phyloP scores from a whole-genome alignment of 2,329 filamentous ascomycete genomes.

The Aspergillus piperis region DNA sequence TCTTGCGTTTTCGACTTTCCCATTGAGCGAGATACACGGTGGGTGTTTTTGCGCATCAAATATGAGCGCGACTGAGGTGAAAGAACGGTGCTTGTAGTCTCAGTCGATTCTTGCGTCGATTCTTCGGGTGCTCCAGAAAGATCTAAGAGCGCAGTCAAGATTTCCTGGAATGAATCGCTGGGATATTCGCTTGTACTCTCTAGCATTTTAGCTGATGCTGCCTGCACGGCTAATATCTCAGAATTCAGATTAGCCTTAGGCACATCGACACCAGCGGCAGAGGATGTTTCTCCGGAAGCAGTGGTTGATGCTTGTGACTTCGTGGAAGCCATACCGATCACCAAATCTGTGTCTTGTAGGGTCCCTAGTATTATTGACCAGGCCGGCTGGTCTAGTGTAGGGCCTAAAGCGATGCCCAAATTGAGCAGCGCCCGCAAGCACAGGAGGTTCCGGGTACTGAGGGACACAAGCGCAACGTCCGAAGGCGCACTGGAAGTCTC shows the following conservation, averaged over 20 bases:
- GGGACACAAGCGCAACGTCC: constrained; percentile 53
- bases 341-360: constrained; percentile 86
- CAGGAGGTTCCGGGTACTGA: constrained; percentile 86
- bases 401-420: constrained; percentile 88
- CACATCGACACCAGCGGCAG: constrained; percentile 45
- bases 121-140: constrained; percentile 56
- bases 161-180: constrained; percentile 74
- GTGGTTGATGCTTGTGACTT: constrained; percentile 31
- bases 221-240: constrained; percentile 86
- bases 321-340: constrained; percentile 58
- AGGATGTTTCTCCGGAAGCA: constrained; percentile 30
- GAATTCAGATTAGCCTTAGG: constrained; percentile 66
- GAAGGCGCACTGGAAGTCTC: constrained; percentile 29
- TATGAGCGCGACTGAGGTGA: constrained; percentile 30
- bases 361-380: constrained; percentile 94
- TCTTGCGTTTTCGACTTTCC: constrained; percentile 46
- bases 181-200: constrained; percentile 93
- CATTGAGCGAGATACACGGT: constrained; percentile 44
- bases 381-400: constrained; percentile 72
- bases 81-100: constrained; percentile 52
- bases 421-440: constrained; percentile 92
- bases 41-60: constrained; percentile 39
- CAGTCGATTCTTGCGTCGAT: constrained; percentile 48
- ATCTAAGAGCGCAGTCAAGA: constrained; percentile 73
- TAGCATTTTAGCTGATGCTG: constrained; percentile 79